Evolutionary conservation across 306 rosid genomes (phyloP).

Genomic region (Cyclanthera cordifolia): DNA sequence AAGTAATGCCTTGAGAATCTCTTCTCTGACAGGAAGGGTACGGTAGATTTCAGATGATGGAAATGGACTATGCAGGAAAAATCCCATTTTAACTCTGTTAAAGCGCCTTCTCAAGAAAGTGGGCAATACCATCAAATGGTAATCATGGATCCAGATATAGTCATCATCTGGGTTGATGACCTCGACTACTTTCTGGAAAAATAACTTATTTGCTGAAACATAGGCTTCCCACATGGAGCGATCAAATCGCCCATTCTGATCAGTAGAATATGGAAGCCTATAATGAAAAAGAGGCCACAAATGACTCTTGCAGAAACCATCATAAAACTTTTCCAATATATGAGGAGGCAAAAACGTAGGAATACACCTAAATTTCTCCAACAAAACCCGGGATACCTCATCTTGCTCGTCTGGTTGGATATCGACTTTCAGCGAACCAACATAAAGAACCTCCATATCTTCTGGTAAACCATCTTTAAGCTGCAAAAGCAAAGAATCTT

Average conservation of each 20-base stretch:
- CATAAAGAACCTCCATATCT: conserved; percentile 62
- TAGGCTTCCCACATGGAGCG: conserved; percentile 67
- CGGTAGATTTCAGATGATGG: conserved; percentile 77
- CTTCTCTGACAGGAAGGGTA: conserved; percentile 76
- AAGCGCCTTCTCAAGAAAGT: conserved; percentile 62
- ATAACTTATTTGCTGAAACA: conserved; percentile 56
- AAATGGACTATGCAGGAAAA: conserved; percentile 80
- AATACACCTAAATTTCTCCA: conserved; percentile 53
- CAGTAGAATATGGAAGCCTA: conserved; percentile 56
- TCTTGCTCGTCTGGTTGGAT: conserved; percentile 57
- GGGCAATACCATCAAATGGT: conserved; percentile 82
- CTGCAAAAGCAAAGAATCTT: conserved; percentile 62
- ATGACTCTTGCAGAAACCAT: conserved; percentile 69
- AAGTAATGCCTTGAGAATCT: conserved; percentile 67
- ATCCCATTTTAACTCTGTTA: conserved; percentile 63
- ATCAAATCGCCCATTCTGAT: conserved; percentile 53
- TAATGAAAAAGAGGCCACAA: conserved; percentile 86
- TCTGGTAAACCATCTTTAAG: conserved; percentile 71
- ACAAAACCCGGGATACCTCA: conserved; percentile 48
- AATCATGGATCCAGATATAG: conserved; percentile 76
- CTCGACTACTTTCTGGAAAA: conserved; percentile 61
- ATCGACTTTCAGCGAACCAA: conserved; percentile 49
- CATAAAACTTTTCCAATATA: conserved; percentile 49
- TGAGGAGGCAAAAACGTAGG: conserved; percentile 60
- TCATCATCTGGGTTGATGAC: conserved; percentile 72